Conservation (phyloP, 2,329 filamentous ascomycete species). For the Claviceps maximensis region DNA sequence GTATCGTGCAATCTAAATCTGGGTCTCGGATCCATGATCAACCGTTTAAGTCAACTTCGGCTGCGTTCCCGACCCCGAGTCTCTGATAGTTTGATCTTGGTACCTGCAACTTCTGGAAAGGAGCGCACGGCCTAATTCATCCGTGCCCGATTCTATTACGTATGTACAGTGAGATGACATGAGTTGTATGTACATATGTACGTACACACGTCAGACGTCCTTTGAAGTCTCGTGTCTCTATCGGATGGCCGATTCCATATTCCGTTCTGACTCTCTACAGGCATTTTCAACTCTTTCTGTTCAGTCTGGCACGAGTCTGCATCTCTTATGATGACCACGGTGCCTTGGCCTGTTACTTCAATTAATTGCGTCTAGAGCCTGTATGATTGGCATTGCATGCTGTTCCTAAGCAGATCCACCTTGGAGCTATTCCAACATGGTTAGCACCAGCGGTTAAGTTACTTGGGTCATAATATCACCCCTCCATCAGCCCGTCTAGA, state of each 20-base stretch:
- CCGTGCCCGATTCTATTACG: conserved; percentile 1
- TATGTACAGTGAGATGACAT: too few species aligned
- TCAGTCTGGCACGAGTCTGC: background rate
- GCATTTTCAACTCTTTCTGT: background rate
- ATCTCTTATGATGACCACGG: background rate
- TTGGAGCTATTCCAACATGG: background rate
- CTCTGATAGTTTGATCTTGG: conserved; percentile 1
- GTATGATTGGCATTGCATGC: conserved; percentile 5
- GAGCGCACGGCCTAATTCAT: conserved; percentile 5
- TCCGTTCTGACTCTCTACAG: background rate
- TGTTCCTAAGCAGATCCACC: conserved; percentile 2
- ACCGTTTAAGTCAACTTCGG: conserved; percentile 5
- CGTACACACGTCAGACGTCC: background rate
- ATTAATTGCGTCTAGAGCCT: background rate
- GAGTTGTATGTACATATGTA: background rate
- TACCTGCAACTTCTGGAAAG: background rate
- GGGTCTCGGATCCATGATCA: background rate
- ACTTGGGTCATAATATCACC: background rate
- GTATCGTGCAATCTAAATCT: background rate
- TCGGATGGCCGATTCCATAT: background rate
- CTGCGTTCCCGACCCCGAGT: conserved; percentile 3
- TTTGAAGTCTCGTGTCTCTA: background rate
- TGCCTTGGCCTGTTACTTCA: background rate
- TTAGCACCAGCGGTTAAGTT: background rate
- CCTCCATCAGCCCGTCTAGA: background rate